Percentiles rank a stretch among this genome's conserved stretches.
Evolutionary conservation across 306 rosid genomes (phyloP).

Genomic region (Phaseolus lunatus): DNA sequence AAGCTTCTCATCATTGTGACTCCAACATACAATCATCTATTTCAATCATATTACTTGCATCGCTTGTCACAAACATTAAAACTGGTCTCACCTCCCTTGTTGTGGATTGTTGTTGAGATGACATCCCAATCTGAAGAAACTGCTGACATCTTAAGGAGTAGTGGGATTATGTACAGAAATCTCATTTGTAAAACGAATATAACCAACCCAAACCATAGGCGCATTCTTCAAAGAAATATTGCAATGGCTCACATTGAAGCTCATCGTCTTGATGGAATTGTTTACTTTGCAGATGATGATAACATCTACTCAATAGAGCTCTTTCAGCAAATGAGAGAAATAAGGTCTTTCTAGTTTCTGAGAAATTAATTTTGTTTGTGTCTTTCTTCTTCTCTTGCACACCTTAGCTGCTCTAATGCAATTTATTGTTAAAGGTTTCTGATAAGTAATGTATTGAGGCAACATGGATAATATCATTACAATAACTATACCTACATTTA

Average conservation of each 20-base stretch:
- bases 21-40: conserved; percentile 59
- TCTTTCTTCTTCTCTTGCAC: conserved; percentile 32
- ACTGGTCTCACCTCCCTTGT: conserved; percentile 66
- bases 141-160: conserved; percentile 70
- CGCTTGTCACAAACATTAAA: conserved; percentile 75
- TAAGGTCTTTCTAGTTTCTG: conserved; percentile 61
- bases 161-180: conserved; percentile 85
- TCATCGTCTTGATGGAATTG: conserved; percentile 86
- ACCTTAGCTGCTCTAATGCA: conserved; percentile 14
- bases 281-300: conserved; percentile 83
- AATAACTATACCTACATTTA: neutral
- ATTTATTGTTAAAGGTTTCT: conserved; percentile 13
- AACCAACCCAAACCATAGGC: conserved; percentile 60
- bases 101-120: conserved; percentile 94
- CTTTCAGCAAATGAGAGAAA: conserved; percentile 84
- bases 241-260: conserved; percentile 86
- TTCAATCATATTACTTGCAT: conserved; percentile 77
- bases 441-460: neutral
- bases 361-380: conserved; percentile 19
- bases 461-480: neutral
- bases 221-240: conserved; percentile 71
- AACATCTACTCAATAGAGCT: conserved; percentile 68
- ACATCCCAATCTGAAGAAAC: conserved; percentile 85
- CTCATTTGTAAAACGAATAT: conserved; percentile 71
- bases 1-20: conserved; percentile 90